Conservation (phyloP, 2,329 filamentous ascomycete species). For the Massarina eburnea region DNA sequence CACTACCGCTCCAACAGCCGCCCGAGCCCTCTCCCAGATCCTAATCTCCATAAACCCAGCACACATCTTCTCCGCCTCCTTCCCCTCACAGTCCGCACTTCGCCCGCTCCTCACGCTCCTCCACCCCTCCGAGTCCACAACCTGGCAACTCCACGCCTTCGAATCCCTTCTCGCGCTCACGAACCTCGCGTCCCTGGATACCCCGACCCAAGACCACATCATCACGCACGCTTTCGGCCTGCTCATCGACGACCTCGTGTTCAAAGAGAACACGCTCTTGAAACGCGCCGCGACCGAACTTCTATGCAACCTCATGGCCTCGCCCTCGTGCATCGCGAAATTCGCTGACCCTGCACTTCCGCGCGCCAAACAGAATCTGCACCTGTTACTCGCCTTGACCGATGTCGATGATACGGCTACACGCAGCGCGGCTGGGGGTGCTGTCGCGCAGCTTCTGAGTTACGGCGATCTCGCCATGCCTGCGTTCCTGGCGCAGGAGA, state of each 20-base stretch:
- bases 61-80: constrained; percentile 78
- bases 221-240: constrained; percentile 72
- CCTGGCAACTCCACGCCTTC: constrained; percentile 82
- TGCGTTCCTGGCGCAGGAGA: constrained; percentile 66
- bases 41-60: constrained; percentile 83
- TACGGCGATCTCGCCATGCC: constrained; percentile 75
- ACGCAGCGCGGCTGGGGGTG: constrained; percentile 81
- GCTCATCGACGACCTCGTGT: constrained; percentile 75
- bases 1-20: constrained; percentile 57
- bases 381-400: constrained; percentile 82
- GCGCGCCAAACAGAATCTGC: constrained; percentile 71
- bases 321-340: constrained; percentile 64
- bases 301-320: constrained; percentile 83
- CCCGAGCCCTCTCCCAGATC: constrained; percentile 80
- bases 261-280: constrained; percentile 73
- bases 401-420: constrained; percentile 82
- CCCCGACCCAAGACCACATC: constrained; percentile 65
- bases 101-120: constrained; percentile 78
- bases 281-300: constrained; percentile 85
- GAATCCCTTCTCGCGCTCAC: constrained; percentile 90
- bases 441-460: constrained; percentile 78
- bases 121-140: constrained; percentile 56
- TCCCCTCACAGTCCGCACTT: constrained; percentile 75
- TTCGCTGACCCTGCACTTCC: constrained; percentile 66
- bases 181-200: constrained; percentile 80